Conservation (phyloP, 2,329 filamentous ascomycete species). For the Neonectria magnoliae region DNA sequence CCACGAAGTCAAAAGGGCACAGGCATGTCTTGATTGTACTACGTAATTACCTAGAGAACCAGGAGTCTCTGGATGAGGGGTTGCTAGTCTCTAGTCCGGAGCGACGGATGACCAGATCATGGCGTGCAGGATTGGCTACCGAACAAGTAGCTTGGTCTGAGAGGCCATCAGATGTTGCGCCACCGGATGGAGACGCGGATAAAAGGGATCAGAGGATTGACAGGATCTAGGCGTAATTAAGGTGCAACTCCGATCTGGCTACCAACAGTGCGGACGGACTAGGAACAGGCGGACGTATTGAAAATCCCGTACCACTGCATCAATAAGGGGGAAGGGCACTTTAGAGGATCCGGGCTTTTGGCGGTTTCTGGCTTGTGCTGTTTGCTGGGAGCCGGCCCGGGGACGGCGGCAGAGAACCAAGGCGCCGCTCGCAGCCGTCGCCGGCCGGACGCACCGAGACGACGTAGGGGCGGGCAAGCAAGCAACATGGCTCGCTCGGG, state of each 20-base stretch:
- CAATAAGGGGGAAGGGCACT: neutral
- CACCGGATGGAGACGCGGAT: conserved; percentile 7
- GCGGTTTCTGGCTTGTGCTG: neutral
- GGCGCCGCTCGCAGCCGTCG: conserved; percentile 18
- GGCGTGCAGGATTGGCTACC: conserved; percentile 11
- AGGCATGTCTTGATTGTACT: conserved; percentile 9
- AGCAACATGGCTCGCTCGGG: neutral
- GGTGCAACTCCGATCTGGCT: neutral
- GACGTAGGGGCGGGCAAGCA: neutral
- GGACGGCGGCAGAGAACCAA: conserved; percentile 15
- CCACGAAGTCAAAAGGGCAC: conserved; percentile 11
- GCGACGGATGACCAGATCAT: conserved; percentile 20
- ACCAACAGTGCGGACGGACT: neutral
- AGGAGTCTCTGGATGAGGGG: conserved; percentile 4
- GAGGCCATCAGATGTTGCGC: conserved; percentile 21
- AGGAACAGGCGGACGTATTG: neutral
- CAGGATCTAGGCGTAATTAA: neutral
- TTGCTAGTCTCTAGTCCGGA: conserved; percentile 14
- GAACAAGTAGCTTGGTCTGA: conserved; percentile 5
- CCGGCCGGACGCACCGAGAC: conserved; percentile 20
- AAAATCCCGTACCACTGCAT: neutral
- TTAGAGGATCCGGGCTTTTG: neutral
- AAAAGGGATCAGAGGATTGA: conserved; percentile 1
- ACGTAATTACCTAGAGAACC: neutral
- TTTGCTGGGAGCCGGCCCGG: conserved; percentile 10